Evolutionary conservation across 2,329 filamentous ascomycete genomes (phyloP), one percentile per base, ranked within the genome.

Genomic region (Ceratocystis eucalypticola): DNA sequence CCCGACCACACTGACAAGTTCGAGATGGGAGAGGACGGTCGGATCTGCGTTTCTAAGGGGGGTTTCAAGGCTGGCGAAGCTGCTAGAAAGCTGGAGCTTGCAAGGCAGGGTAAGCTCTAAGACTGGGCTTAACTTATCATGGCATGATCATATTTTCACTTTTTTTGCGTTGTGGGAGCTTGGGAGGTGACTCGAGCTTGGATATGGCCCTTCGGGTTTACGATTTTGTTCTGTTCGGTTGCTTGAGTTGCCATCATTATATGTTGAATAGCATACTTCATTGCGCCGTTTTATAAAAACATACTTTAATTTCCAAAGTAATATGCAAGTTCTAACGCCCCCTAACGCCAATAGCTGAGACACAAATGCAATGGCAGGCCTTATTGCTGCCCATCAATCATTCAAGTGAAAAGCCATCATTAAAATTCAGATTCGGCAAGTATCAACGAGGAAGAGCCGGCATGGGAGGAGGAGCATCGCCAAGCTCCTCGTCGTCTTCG

Each of bases 1-100:
- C 86, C 88, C 1, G 77, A 80, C 7, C 79, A 88, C 69, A 86
- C 93, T 73, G 89, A 93, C 70, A 94, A 94, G 73, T 83, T 91
- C 69, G 89, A 88, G 75, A 72, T 86, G 37, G 84, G 80, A 4
- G 88, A 92, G 3, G 89, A 89, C 0, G 84, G 85, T 70, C 82
- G 87, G 50, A 78, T 91, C 61, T 94, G 89, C 72, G 79, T 88
- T 0, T 89, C 85, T 57, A 90, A 86, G 72, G 88, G 88, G 1
- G 89, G 89, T 0, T 91, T 86, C 77, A 86, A 85, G 72, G 79
- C 79, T 1, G 87, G 86, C 10, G 88, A 91, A 75, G 84, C 88
- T 17, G 80, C 82, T 68, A 81, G 87, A 73, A 93, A 93, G 78
- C 80, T 94, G 64, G 88, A 93, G 74, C 76, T 93, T 72, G 89